Percentiles rank a stretch among this genome's conserved stretches.
These are phyloP conservation scores for Clavispora asparagi DNA, from an alignment of 805 yeast species.

Conservation along the genomic window DNA sequence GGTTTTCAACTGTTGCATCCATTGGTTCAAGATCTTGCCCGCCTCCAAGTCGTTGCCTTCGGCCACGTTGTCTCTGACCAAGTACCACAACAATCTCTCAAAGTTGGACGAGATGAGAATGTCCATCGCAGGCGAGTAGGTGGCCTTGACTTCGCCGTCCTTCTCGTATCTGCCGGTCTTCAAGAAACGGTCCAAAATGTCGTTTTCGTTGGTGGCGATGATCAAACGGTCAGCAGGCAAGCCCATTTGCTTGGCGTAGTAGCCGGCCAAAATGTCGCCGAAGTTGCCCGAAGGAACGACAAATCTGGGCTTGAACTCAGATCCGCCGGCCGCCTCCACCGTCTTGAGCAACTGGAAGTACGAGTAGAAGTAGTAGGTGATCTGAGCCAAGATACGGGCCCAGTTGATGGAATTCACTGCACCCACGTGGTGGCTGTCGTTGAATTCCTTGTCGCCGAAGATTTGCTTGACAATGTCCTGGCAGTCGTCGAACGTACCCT, in stretches of 20 bases:
- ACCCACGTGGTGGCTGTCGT: conserved; percentile 86
- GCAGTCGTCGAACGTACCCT: conserved; percentile 97
- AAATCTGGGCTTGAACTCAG: conserved; percentile 51
- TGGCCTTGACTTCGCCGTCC: conserved; percentile 70
- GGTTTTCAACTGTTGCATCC: conserved; percentile 76
- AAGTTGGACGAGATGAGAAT: conserved; percentile 92
- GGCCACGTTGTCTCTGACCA: conserved; percentile 69
- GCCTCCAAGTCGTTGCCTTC: conserved; percentile 53
- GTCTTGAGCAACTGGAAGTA: conserved; percentile 65
- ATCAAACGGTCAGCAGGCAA: conserved; percentile 81
- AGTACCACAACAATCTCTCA: conserved; percentile 94
- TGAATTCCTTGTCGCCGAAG: conserved; percentile 86
- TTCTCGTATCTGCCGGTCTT: conserved; percentile 83
- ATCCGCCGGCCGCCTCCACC: conserved; percentile 13
- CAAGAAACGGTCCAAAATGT: conserved; percentile 89
- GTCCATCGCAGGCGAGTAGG: conserved; percentile 98
- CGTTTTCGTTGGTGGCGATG: conserved; percentile 94
- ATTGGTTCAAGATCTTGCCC: conserved; percentile 61
- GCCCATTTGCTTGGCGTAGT: conserved; percentile 92
- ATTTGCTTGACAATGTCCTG: conserved; percentile 93
- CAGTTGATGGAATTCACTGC: conserved; percentile 98
- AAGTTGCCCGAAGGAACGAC: conserved; percentile 98
- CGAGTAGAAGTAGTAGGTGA: conserved; percentile 91
- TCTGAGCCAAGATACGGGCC: conserved; percentile 98
- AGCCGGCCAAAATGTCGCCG: conserved; percentile 97